Evolutionary conservation across 495 filamentous ascomycete species (phyloP).

Genomic region (Saxophila tyrrhenica): DNA sequence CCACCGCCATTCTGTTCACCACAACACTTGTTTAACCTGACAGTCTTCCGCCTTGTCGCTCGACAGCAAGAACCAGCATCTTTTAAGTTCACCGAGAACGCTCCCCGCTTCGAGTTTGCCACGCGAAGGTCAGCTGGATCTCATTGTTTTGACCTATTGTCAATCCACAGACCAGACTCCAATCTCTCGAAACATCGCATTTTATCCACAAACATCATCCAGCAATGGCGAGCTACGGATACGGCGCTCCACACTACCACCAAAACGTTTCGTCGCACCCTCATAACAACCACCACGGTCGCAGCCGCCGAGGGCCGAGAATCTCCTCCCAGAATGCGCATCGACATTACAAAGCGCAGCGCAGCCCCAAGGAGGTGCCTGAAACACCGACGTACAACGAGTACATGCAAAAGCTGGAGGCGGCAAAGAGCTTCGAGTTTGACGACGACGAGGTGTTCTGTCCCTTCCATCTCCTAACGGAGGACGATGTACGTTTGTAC

Average conservation of each 20-base stretch:
- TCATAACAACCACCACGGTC: constrained; percentile 73
- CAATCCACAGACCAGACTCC: too few species aligned
- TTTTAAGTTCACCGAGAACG: neutral
- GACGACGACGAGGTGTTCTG: constrained; percentile 97
- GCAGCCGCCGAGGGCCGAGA: constrained; percentile 78
- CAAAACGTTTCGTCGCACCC: constrained; percentile 37
- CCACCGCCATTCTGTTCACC: neutral
- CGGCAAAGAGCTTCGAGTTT: constrained; percentile 87
- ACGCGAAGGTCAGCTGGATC: constrained; percentile 5
- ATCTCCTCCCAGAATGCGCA: constrained; percentile 71
- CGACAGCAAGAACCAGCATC: neutral
- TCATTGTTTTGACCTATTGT: constrained; percentile 7
- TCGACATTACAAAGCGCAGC: constrained; percentile 56
- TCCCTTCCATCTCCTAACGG: constrained; percentile 73
- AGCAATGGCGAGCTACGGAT: constrained; percentile 65
- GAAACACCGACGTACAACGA: constrained; percentile 61
- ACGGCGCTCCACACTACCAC: constrained; percentile 30
- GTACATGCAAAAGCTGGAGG: constrained; percentile 79
- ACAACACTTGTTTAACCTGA: neutral
- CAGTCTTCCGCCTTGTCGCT: neutral
- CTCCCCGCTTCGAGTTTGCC: neutral
- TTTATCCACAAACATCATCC: neutral
- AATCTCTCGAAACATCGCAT: neutral
- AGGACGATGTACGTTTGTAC: constrained; percentile 77
- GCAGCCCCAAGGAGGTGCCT: constrained; percentile 80